A percentile compares a stretch with the other conserved stretches of the same genome.
These are phyloP conservation scores for Papiliotrema laurentii DNA, from an alignment of 1,284 basidiomycete species.

Conservation along the genomic window DNA sequence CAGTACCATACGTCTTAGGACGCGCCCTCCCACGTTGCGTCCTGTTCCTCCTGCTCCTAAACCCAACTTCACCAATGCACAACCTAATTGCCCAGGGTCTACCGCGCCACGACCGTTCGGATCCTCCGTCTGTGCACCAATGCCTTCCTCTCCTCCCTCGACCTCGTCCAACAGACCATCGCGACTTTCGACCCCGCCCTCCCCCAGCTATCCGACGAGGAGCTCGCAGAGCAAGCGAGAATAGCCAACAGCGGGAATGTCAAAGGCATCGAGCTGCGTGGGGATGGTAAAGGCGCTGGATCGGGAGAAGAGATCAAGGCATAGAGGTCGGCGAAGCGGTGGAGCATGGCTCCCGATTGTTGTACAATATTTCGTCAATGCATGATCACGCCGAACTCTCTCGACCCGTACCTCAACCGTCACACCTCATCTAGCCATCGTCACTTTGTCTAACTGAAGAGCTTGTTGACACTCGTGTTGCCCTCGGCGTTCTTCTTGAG, in stretches of 20 bases:
- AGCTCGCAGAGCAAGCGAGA: conserved; percentile 25
- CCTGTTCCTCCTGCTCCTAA: background rate
- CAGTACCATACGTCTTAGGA: background rate
- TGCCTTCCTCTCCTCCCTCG: conserved; percentile 78
- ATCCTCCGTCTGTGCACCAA: conserved; percentile 76
- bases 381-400: no score
- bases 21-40: background rate
- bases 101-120: conserved; percentile 66
- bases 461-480: conserved; percentile 83
- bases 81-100: conserved; percentile 17
- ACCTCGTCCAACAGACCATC: conserved; percentile 76
- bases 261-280: conserved; percentile 42
- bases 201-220: conserved; percentile 25
- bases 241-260: conserved; percentile 20
- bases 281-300: conserved; percentile 38
- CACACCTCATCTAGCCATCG: background rate
- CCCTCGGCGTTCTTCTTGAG: conserved; percentile 89
- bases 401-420: no score
- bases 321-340: background rate
- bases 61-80: background rate
- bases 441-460: conserved; percentile 55
- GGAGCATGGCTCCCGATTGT: background rate
- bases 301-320: conserved; percentile 38
- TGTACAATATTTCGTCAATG: background rate
- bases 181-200: conserved; percentile 57